Percentiles rank a stretch among this genome's conserved stretches.
phyloP scores from a whole-genome alignment of 805 yeast genomes.

The Ogataea philodendri region DNA sequence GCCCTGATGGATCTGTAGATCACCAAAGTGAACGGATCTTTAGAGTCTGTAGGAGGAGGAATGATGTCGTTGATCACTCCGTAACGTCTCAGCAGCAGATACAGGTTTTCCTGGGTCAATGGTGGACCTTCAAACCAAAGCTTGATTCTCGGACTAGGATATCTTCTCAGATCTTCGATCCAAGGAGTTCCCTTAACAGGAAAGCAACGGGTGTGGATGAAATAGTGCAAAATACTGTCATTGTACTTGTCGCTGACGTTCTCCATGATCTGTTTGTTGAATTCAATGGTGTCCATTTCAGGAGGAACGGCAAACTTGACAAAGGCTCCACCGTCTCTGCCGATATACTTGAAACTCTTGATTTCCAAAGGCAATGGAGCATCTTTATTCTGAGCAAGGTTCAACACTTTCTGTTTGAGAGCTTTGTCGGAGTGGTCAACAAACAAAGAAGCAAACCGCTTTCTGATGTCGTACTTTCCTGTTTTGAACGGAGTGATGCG shows the following conservation, averaged over 20 bases:
- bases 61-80: constrained; percentile 77
- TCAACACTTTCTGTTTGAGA: constrained; percentile 29
- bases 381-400: constrained; percentile 38
- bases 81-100: constrained; percentile 79
- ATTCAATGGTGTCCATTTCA: constrained; percentile 45
- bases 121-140: constrained; percentile 76
- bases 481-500: constrained; percentile 45
- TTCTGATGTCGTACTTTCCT: constrained; percentile 46
- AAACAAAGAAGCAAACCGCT: constrained; percentile 40
- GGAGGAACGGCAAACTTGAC: constrained; percentile 69
- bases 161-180: constrained; percentile 88
- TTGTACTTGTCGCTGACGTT: constrained; percentile 33
- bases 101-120: constrained; percentile 73
- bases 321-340: constrained; percentile 92
- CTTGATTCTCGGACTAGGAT: constrained; percentile 61
- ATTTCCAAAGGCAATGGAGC: constrained; percentile 38
- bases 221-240: constrained; percentile 37
- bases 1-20: constrained; percentile 56
- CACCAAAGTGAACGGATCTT: constrained; percentile 49
- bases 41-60: constrained; percentile 49
- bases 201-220: constrained; percentile 54
- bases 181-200: constrained; percentile 92
- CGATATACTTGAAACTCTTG: constrained; percentile 63
- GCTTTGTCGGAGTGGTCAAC: constrained; percentile 39
- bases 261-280: constrained; percentile 47